Base-by-base conservation (phyloP, 306 rosid genomes). In the Cicer chorassanicum region DNA sequence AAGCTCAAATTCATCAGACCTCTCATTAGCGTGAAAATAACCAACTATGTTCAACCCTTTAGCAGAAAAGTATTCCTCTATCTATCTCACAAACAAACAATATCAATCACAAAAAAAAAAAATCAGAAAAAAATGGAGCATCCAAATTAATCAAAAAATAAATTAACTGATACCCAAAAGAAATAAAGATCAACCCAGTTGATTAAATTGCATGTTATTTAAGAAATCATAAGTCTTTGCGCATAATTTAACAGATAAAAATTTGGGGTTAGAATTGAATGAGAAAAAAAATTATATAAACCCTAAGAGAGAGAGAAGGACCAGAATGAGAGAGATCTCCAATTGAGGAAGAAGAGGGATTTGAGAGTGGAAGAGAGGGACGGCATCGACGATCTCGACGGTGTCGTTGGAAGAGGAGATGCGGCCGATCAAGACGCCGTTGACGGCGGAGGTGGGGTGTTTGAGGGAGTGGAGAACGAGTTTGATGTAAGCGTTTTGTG, bases 251-350 rank as follows among this genome's bases (percentile, higher is more conserved):
- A 18, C 8, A 45, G 16, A 41, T 11, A 55, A 60, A 18, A 1
- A 39, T n/a, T 40, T 13, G 36, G 66, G 62, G 59, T 7, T 15
- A 60, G 8, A 76, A 76, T 42, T 21, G 60, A 65, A 63, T n/a
- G 14, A 51, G 34, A 5, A 72, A 12, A 50, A 12, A 50, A 51
- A 6, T 29, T 24, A 67, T 41, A 41, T 29, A 67, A 76, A 74
- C 80, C 76, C 75, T 48, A 73, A 41, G 61, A 63, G 43, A 43
- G 69, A 40, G 62, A 3, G 59, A 3, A 3, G 54, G 6, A 94
- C 98, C 83, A 94, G 89, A 36, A 94, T 82, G 56, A 94, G 98
- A n/a, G 98, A 88, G 82, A 92, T 94, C 89, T 94, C 98, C 46
- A 94, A 86, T 81, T 88, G 97, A 6, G 98, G 98, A 64, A 94